These are phyloP conservation scores for Ophiostoma fasciatum DNA, from an alignment of 2,329 filamentous ascomycete species.

Conservation along the genomic window DNA sequence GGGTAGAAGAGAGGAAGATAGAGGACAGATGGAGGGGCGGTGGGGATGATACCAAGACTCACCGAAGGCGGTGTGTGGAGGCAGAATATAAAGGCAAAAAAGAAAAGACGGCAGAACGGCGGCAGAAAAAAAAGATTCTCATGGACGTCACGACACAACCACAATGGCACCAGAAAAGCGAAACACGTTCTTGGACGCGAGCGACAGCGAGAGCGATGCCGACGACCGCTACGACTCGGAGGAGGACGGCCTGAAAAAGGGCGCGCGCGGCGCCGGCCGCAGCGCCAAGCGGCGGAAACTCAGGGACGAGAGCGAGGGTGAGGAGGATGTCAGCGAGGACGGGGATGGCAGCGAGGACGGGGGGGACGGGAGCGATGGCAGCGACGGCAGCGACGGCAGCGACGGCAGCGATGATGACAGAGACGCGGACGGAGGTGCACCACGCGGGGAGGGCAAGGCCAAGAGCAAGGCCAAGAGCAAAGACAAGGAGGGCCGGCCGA, in stretches of 20 bases:
- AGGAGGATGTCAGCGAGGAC: constrained; percentile 23
- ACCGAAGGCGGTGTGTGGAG: too few species aligned
- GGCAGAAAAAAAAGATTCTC: too few species aligned
- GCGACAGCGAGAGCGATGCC: constrained; percentile 44
- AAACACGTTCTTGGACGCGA: constrained; percentile 55
- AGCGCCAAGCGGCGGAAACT: constrained; percentile 50
- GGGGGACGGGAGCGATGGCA: constrained; percentile 12
- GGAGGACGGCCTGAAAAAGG: constrained; percentile 49
- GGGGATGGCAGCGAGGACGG: constrained; percentile 19
- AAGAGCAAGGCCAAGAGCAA: neutral
- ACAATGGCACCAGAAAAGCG: constrained; percentile 53
- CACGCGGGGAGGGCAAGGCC: constrained; percentile 9
- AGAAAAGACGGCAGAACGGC: neutral
- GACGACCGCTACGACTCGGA: constrained; percentile 52
- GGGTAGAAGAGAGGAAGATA: neutral
- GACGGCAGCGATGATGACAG: constrained; percentile 7
- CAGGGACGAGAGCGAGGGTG: constrained; percentile 22
- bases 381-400: constrained; percentile 9
- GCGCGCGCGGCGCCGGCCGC: constrained; percentile 37
- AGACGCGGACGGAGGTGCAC: neutral
- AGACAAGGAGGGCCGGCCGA: neutral
- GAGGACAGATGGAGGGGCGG: too few species aligned
- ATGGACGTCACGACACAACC: too few species aligned
- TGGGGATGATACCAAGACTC: too few species aligned
- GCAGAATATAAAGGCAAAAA: too few species aligned